Conservation (phyloP, 2,329 filamentous ascomycete species). For the Tolypocladium pustulatum region DNA sequence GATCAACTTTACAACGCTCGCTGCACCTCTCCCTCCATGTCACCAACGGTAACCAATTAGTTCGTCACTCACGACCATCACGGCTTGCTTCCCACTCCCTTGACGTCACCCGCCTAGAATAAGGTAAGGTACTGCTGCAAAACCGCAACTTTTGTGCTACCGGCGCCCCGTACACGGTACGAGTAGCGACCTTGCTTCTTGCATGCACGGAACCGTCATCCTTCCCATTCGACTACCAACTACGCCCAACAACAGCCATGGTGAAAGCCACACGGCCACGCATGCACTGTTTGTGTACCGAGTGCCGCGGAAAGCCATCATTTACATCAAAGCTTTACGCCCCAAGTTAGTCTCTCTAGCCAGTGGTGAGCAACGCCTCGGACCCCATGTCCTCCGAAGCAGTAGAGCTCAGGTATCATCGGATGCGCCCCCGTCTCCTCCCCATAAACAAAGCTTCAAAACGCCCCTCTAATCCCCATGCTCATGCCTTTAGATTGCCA, state of each 20-base stretch:
- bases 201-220: no score
- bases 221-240: no score
- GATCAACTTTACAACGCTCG: no score
- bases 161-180: no score
- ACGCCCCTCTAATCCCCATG: background rate
- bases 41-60: no score
- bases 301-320: background rate
- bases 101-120: background rate
- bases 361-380: background rate
- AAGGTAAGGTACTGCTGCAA: no score
- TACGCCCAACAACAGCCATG: background rate
- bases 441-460: background rate
- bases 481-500: background rate
- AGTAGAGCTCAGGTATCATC: background rate
- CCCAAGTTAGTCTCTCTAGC: background rate
- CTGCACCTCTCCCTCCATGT: no score
- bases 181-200: background rate
- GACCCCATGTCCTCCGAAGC: background rate
- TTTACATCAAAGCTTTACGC: background rate
- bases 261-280: background rate
- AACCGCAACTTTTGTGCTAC: no score
- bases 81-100: background rate
- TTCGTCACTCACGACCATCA: no score
- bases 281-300: no score
- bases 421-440: background rate